Conservation (phyloP, 2,329 filamentous ascomycete species). For the Colletotrichum sp. region DNA sequence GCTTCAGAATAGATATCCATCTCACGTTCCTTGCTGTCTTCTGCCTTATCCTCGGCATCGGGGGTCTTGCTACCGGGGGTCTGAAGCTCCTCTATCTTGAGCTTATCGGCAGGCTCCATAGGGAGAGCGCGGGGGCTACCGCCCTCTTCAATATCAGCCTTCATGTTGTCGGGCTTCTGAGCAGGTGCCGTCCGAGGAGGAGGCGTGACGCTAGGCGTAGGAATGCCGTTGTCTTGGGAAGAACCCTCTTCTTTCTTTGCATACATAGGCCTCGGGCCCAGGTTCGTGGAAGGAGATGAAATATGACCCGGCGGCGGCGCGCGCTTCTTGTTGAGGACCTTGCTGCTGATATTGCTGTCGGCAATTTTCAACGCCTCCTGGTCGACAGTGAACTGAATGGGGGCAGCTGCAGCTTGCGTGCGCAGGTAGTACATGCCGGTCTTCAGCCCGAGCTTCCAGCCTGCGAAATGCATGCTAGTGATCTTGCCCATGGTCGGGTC, state of each 20-base stretch:
- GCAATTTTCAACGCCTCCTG: slow-evolving; percentile 90
- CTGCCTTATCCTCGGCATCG: slow-evolving; percentile 77
- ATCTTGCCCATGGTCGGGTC: slow-evolving; percentile 99
- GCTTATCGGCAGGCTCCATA: slow-evolving; percentile 69
- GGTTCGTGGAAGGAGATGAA: slow-evolving; percentile 56
- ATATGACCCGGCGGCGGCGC: slow-evolving; percentile 61
- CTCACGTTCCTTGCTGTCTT: slow-evolving; percentile 77
- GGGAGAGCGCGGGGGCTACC: slow-evolving; percentile 81
- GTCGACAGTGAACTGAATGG: slow-evolving; percentile 99
- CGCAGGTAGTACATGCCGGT: slow-evolving; percentile 99
- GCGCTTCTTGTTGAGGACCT: slow-evolving; percentile 73
- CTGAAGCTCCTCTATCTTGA: slow-evolving; percentile 69
- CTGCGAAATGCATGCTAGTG: slow-evolving; percentile 98
- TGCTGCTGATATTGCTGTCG: slow-evolving; percentile 78
- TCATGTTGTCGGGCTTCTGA: slow-evolving; percentile 71
- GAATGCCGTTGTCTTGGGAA: slow-evolving; percentile 61
- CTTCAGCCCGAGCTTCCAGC: slow-evolving; percentile 99
- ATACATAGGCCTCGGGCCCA: slow-evolving; percentile 73
- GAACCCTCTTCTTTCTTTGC: slow-evolving; percentile 59
- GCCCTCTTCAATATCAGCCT: slow-evolving; percentile 78
- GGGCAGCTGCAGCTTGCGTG: slow-evolving; percentile 94
- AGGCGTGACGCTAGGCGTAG: slow-evolving; percentile 73
- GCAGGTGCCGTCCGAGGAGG: slow-evolving; percentile 60
- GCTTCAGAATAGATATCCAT: slow-evolving; percentile 95
- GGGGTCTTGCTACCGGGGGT: slow-evolving; percentile 53